Evolutionary conservation across 2,329 filamentous ascomycete species (phyloP).

Genomic region (Teratosphaeriaceae sp.): DNA sequence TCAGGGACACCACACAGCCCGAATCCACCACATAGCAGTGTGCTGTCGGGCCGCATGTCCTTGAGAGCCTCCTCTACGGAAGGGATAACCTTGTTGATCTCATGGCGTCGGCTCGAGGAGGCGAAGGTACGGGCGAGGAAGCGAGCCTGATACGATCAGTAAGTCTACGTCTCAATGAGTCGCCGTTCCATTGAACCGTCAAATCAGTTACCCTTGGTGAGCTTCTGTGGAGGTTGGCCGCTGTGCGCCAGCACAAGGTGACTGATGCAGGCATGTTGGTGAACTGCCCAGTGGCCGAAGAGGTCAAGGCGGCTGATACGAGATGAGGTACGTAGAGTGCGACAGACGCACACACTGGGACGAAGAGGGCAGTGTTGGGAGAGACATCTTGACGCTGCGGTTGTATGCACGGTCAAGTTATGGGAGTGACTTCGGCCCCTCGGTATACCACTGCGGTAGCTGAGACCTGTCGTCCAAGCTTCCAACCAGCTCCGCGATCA

Average conservation of each 20-base stretch:
- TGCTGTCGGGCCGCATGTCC: conserved; percentile 63
- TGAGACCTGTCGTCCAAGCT: too few relatives aligned
- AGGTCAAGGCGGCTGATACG: not conserved
- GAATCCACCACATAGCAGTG: conserved; percentile 70
- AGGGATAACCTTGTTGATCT: conserved; percentile 13
- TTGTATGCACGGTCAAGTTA: too few relatives aligned
- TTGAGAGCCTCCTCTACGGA: conserved; percentile 62
- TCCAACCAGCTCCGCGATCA: too few relatives aligned
- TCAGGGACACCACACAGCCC: conserved; percentile 73
- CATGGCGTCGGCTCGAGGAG: not conserved
- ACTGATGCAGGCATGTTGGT: not conserved
- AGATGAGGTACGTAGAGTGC: not conserved
- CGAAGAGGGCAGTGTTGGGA: too few relatives aligned
- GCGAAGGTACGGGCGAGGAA: not conserved
- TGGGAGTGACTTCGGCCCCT: too few relatives aligned
- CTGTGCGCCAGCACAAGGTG: not conserved
- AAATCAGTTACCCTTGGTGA: not conserved
- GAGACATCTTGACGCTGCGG: too few relatives aligned
- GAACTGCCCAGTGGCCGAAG: not conserved
- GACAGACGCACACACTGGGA: too few relatives aligned
- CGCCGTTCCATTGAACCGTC: too few relatives aligned
- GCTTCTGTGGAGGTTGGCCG: not conserved
- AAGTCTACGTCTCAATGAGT: not conserved
- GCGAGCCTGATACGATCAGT: not conserved
- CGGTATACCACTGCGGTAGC: too few relatives aligned